Conservation (phyloP, 2,329 filamentous ascomycete genomes). For the Phoma sp. region DNA sequence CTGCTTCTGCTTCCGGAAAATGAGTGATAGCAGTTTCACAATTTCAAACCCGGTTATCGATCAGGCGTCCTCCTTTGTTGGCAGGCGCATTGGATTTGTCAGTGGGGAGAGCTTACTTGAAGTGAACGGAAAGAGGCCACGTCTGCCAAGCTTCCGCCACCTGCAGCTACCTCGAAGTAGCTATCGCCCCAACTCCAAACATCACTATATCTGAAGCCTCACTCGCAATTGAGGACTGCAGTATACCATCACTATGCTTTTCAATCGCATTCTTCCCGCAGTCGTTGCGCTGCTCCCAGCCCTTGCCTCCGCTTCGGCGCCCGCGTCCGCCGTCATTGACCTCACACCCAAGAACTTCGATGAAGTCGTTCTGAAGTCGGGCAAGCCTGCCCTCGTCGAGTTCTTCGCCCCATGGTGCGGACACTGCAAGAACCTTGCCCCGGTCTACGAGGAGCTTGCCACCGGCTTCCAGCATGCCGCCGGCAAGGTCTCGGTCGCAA, state of each 20-base stretch:
- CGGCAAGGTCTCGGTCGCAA: constrained; percentile 84
- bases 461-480: constrained; percentile 73
- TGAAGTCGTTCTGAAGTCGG: constrained; percentile 82
- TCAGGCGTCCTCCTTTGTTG: background rate
- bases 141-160: constrained; percentile 37
- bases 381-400: constrained; percentile 94
- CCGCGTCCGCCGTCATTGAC: constrained; percentile 85
- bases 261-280: constrained; percentile 40
- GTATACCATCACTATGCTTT: constrained; percentile 34
- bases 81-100: constrained; percentile 30
- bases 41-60: background rate
- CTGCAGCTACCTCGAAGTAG: constrained; percentile 19
- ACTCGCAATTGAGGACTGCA: constrained; percentile 27
- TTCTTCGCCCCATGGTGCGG: constrained; percentile 99
- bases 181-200: constrained; percentile 22
- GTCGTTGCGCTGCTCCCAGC: constrained; percentile 42
- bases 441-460: constrained; percentile 91
- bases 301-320: constrained; percentile 66
- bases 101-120: constrained; percentile 26
- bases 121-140: constrained; percentile 33
- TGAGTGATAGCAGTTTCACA: background rate
- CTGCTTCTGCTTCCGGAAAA: background rate
- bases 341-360: constrained; percentile 92
- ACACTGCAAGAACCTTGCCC: constrained; percentile 97
- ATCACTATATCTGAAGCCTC: constrained; percentile 24